Conservation (phyloP, 2,329 filamentous ascomycete species). For the Epichloe sp. region DNA sequence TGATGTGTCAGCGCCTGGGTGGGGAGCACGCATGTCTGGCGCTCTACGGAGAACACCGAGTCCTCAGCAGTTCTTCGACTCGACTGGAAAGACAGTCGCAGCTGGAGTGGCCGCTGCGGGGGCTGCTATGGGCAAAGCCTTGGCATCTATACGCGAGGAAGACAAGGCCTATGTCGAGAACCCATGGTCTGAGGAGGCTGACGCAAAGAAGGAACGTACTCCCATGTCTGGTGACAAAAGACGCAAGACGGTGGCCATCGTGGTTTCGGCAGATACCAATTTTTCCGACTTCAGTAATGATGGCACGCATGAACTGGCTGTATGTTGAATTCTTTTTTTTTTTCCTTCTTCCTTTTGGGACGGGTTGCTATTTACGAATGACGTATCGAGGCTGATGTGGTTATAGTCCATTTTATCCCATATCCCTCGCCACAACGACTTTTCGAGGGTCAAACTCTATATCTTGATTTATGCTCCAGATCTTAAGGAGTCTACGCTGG, state of each 20-base stretch:
- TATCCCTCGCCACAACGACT: constrained; percentile 65
- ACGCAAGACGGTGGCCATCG: constrained; percentile 72
- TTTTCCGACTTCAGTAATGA: constrained; percentile 45
- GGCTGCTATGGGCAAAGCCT: constrained; percentile 66
- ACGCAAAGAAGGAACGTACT: constrained; percentile 43
- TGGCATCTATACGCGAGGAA: constrained; percentile 75
- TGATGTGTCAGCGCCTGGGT: constrained; percentile 33
- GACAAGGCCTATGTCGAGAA: constrained; percentile 74
- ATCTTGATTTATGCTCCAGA: constrained; percentile 80
- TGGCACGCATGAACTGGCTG: constrained; percentile 63
- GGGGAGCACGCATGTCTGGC: constrained; percentile 64
- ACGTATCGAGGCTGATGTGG: constrained; percentile 3
- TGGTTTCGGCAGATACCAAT: constrained; percentile 67
- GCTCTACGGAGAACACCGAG: constrained; percentile 72
- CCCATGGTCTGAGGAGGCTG: constrained; percentile 84
- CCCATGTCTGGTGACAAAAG: constrained; percentile 29
- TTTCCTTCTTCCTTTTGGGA: too few relatives aligned
- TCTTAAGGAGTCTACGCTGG: constrained; percentile 52
- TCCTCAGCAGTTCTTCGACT: constrained; percentile 78
- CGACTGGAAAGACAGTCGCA: constrained; percentile 66
- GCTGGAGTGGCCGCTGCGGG: constrained; percentile 75
- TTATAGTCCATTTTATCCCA: constrained; percentile 73
- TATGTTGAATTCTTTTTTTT: constrained; percentile 33
- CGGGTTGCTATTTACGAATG: not conserved
- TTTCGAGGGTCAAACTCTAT: constrained; percentile 63